Base-by-base conservation (phyloP, 2,329 filamentous ascomycete species). In the Aureobasidium sp. region DNA sequence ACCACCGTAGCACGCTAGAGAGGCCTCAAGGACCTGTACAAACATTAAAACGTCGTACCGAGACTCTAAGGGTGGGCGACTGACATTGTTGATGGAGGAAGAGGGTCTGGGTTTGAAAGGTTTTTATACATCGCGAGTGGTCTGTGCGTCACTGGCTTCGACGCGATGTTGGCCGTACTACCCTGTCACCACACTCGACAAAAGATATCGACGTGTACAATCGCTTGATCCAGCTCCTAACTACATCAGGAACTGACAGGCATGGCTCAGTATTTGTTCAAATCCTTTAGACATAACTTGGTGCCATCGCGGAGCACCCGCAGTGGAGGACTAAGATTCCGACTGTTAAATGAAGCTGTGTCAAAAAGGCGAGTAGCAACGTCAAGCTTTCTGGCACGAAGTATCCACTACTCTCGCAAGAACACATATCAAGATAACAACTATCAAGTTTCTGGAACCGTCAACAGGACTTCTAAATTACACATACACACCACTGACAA, bases 11-110 rank as follows among this genome's bases (percentile, higher is more conserved):
- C 94, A 90, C 93, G 92, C 90, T 80, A 80, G 79, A 64, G 88
- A 92, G 89, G 83, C 81, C 87, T 78, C 81, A 76, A 76, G 81
- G 86, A 87, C 84, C 90, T 95, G 89, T 90, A 89, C 86, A 91
- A 91, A 89, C 84, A 97, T 83, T 90, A 90, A 92, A 71, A 76
- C 67, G 85, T 89, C 86, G 86, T 86, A 89, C 89, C 92, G 93
- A 95, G 94, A 99, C 94, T 99, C 94, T 97, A 97, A 93, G 89
- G 90, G 89, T 85, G 87, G 89, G 87, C 91, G 74, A 39, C 41
- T 81, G 85, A 90, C 86, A 90, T 90, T 93, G 81, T 82, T 45
- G 78, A 76, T 72, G 71, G 73, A 76, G 76, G 74, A 75, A 79
- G 80, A 74, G 74, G 75, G 75, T 72, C 71, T 34, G 53, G 39